Conservation (phyloP, 2,329 filamentous ascomycete genomes). For the Penicillium sp. region DNA sequence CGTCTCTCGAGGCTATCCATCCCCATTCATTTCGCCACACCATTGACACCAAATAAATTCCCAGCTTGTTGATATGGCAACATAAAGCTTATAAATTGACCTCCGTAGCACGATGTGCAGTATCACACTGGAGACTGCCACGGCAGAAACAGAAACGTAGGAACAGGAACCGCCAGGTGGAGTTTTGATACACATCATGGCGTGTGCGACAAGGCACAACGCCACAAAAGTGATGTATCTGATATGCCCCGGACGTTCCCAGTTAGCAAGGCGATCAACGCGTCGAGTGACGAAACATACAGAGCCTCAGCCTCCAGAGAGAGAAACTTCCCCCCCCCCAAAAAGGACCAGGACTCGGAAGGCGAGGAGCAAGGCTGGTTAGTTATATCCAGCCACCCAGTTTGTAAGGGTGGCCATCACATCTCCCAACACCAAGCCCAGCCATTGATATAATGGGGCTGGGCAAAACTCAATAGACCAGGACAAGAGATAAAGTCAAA, state of each 20-base stretch:
- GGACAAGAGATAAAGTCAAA: background rate
- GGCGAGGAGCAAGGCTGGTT: background rate
- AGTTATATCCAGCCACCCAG: background rate
- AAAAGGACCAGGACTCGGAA: background rate
- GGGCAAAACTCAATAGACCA: background rate
- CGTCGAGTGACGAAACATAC: background rate
- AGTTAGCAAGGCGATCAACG: background rate
- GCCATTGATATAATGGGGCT: background rate
- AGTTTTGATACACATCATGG: conserved; percentile 13
- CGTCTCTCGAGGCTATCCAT: no score
- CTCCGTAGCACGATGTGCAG: conserved; percentile 9
- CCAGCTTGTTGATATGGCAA: conserved; percentile 18
- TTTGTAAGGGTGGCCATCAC: background rate
- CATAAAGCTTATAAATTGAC: background rate
- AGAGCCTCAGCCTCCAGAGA: background rate
- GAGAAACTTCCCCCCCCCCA: background rate
- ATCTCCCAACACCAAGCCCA: background rate
- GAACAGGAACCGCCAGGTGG: conserved; percentile 11
- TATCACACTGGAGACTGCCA: conserved; percentile 11
- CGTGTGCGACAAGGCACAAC: conserved; percentile 18
- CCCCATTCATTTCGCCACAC: background rate
- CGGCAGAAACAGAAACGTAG: background rate
- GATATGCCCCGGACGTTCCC: background rate
- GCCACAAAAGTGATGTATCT: conserved; percentile 20
- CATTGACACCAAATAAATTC: conserved; percentile 4